A percentile compares a stretch with the other conserved stretches of the same genome.
Evolutionary conservation across 2,329 filamentous ascomycete species (phyloP).

Genomic region (Periglandula ipomoeae): DNA sequence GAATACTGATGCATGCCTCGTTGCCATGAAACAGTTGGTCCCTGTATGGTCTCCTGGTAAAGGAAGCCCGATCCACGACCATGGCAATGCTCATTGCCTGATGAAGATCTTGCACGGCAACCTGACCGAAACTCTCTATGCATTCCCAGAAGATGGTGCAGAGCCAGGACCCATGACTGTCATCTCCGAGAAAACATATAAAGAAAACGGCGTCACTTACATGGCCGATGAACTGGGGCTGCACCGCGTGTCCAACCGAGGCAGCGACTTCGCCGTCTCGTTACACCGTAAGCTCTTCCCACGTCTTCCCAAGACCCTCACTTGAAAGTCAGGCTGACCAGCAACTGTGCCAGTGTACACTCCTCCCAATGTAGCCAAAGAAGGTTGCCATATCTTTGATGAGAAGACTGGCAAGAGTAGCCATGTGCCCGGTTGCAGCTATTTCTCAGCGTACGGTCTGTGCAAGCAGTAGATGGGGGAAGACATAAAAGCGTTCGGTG

Average conservation of each 20-base stretch:
- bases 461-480: slow-evolving; percentile 27
- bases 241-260: slow-evolving; percentile 71
- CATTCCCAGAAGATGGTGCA: slow-evolving; percentile 49
- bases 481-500: neutral
- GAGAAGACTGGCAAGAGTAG: slow-evolving; percentile 63
- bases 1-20: neutral
- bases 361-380: slow-evolving; percentile 77
- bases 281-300: slow-evolving; percentile 54
- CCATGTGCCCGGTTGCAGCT: slow-evolving; percentile 61
- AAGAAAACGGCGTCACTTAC: slow-evolving; percentile 70
- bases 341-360: slow-evolving; percentile 54
- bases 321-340: slow-evolving; percentile 21
- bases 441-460: slow-evolving; percentile 57
- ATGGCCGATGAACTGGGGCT: slow-evolving; percentile 87
- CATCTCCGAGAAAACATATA: slow-evolving; percentile 58
- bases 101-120: slow-evolving; percentile 81
- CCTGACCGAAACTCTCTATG: slow-evolving; percentile 73
- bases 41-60: slow-evolving; percentile 85
- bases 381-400: slow-evolving; percentile 76
- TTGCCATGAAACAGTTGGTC: slow-evolving; percentile 50
- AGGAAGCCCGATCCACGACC: slow-evolving; percentile 78
- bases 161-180: slow-evolving; percentile 49
- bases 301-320: slow-evolving; percentile 2
- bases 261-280: slow-evolving; percentile 70
- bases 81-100: slow-evolving; percentile 80